These are phyloP conservation scores for Fusarium compactum DNA, from an alignment of 2,329 filamentous ascomycete species.

Conservation along the genomic window DNA sequence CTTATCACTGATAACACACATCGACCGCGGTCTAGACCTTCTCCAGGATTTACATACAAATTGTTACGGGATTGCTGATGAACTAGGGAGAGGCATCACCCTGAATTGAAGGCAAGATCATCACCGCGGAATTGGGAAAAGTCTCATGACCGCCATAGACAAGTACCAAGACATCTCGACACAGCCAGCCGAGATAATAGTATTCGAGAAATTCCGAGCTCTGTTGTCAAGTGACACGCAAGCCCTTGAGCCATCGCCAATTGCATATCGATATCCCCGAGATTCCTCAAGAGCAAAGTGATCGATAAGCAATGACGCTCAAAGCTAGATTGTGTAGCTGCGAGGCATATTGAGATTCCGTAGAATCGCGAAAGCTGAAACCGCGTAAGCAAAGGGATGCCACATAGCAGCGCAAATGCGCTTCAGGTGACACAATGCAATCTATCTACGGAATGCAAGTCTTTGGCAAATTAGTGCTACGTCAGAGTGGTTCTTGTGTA, in stretches of 20 bases:
- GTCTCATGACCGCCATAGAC: constrained; percentile 8
- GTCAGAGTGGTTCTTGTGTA: constrained; percentile 9
- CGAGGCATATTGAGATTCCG: constrained; percentile 34
- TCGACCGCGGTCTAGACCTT: constrained; percentile 8
- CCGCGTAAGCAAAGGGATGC: constrained; percentile 31
- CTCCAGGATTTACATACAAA: background rate
- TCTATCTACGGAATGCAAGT: constrained; percentile 20
- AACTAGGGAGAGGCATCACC: constrained; percentile 1
- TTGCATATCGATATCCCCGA: constrained; percentile 16
- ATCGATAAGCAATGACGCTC: constrained; percentile 30
- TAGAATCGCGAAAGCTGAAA: constrained; percentile 33
- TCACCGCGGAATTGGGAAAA: background rate
- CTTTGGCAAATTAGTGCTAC: constrained; percentile 15
- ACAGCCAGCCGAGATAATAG: background rate
- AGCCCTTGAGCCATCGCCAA: constrained; percentile 17
- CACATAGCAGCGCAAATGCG: constrained; percentile 14
- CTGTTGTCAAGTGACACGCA: constrained; percentile 31
- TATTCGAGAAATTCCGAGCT: constrained; percentile 8
- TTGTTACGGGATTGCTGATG: background rate
- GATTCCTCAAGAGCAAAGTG: constrained; percentile 19
- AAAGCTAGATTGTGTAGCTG: constrained; percentile 9
- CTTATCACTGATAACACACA: constrained; percentile 39
- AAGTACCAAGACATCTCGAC: background rate
- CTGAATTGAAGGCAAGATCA: constrained; percentile 20
- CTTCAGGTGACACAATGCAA: constrained; percentile 26